phyloP scores from a whole-genome alignment of 2,329 filamentous ascomycete genomes.

The Penicillium sp. region DNA sequence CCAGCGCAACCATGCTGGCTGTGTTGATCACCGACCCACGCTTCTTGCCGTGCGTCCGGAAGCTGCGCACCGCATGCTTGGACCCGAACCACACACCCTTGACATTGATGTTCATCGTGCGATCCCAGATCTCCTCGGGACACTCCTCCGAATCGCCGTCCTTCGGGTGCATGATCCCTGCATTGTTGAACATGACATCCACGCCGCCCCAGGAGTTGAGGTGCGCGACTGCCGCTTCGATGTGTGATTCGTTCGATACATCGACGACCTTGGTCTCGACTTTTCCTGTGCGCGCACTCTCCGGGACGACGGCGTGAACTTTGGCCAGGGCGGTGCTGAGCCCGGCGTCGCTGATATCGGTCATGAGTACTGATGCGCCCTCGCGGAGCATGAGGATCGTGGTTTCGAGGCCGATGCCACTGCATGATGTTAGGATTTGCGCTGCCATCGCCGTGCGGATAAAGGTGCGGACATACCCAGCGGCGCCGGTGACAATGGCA shows the following conservation, averaged over 20 bases:
- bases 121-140: constrained; percentile 86
- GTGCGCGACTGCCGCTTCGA: constrained; percentile 69
- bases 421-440: too few relatives aligned
- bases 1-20: constrained; percentile 80
- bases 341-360: constrained; percentile 76
- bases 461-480: constrained; percentile 57
- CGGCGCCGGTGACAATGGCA: constrained; percentile 77
- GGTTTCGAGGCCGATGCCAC: constrained; percentile 91
- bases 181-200: constrained; percentile 96
- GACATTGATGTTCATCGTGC: constrained; percentile 91
- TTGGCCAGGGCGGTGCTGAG: constrained; percentile 74
- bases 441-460: too few relatives aligned
- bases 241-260: constrained; percentile 79
- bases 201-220: constrained; percentile 82
- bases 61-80: constrained; percentile 82
- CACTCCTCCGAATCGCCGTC: constrained; percentile 79
- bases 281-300: constrained; percentile 17
- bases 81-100: constrained; percentile 97
- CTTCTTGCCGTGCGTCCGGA: constrained; percentile 76
- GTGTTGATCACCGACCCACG: constrained; percentile 87
- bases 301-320: constrained; percentile 70
- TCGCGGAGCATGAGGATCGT: constrained; percentile 85
- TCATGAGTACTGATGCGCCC: constrained; percentile 79
- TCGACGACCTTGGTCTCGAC: constrained; percentile 51
- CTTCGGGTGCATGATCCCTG: constrained; percentile 89